These are phyloP conservation scores for Botrytis sinoallii DNA, from an alignment of 2,329 filamentous ascomycete genomes.

Conservation along the genomic window DNA sequence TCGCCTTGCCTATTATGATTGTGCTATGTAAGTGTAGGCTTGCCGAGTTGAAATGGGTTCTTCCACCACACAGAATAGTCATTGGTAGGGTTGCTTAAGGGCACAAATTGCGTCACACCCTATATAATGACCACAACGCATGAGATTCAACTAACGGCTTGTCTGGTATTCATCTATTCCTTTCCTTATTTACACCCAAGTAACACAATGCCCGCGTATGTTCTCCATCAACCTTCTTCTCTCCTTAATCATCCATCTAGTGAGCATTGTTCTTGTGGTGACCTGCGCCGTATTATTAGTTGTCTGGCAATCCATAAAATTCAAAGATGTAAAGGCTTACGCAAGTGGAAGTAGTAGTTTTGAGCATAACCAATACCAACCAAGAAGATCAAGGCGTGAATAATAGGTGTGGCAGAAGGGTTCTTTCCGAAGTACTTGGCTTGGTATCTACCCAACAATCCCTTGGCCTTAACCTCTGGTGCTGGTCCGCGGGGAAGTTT, in stretches of 20 bases:
- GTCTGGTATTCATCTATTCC: conserved; percentile 26
- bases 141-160: conserved; percentile 8
- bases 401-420: conserved; percentile 75
- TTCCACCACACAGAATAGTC: background rate
- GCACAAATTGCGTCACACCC: conserved; percentile 8
- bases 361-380: conserved; percentile 86
- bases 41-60: background rate
- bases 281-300: conserved; percentile 52
- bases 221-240: conserved; percentile 3
- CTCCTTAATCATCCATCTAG: conserved; percentile 51
- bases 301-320: background rate
- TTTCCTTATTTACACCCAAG: conserved; percentile 35
- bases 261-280: conserved; percentile 99
- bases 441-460: conserved; percentile 85
- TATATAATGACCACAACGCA: background rate
- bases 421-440: conserved; percentile 95
- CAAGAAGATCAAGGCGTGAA: conserved; percentile 78
- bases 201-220: conserved; percentile 12
- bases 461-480: conserved; percentile 76
- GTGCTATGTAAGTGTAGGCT: background rate
- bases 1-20: background rate
- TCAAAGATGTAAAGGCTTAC: conserved; percentile 55
- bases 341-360: conserved; percentile 99
- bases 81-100: background rate
- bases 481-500: conserved; percentile 92